These are phyloP conservation scores for Capronia coronata DNA, from an alignment of 2,329 filamentous ascomycete genomes.

Conservation along the genomic window DNA sequence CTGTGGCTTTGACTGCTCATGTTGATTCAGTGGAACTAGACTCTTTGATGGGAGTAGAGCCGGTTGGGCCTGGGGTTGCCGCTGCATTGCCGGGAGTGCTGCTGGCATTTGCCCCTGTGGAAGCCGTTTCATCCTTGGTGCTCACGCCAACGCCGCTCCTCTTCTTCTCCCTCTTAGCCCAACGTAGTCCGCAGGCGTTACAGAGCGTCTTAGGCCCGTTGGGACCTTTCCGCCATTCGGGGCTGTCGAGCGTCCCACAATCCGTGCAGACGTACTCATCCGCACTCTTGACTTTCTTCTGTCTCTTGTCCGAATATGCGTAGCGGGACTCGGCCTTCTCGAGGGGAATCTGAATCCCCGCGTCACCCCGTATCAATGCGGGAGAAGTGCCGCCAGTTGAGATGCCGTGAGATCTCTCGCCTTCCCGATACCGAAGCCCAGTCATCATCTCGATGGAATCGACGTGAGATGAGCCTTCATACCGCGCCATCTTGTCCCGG, in stretches of 20 bases:
- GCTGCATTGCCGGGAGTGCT: background rate
- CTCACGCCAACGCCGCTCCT: constrained; percentile 27
- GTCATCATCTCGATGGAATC: constrained; percentile 93
- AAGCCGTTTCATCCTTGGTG: constrained; percentile 4
- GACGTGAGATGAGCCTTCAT: constrained; percentile 67
- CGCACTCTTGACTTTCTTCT: constrained; percentile 68
- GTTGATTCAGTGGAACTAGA: constrained; percentile 2
- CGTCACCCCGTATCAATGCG: constrained; percentile 75
- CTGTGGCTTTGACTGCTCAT: background rate
- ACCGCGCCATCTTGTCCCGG: constrained; percentile 76
- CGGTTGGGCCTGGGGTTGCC: background rate
- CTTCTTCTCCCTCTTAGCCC: constrained; percentile 73
- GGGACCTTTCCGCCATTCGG: constrained; percentile 93
- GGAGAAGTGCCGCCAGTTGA: constrained; percentile 79
- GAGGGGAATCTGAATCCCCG: constrained; percentile 73
- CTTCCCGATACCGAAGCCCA: constrained; percentile 77
- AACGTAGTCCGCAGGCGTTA: constrained; percentile 81
- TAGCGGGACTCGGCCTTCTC: constrained; percentile 59
- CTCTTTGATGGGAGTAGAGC: constrained; percentile 1
- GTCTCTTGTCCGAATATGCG: constrained; percentile 59
- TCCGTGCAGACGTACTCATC: constrained; percentile 94
- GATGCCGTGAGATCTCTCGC: constrained; percentile 79
- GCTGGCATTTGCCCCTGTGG: background rate
- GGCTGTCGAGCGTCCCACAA: constrained; percentile 88
- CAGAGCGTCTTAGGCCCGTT: constrained; percentile 90